phyloP scores from a whole-genome alignment of 352 stramenopile species.

The Nothophytophthora sp. region DNA sequence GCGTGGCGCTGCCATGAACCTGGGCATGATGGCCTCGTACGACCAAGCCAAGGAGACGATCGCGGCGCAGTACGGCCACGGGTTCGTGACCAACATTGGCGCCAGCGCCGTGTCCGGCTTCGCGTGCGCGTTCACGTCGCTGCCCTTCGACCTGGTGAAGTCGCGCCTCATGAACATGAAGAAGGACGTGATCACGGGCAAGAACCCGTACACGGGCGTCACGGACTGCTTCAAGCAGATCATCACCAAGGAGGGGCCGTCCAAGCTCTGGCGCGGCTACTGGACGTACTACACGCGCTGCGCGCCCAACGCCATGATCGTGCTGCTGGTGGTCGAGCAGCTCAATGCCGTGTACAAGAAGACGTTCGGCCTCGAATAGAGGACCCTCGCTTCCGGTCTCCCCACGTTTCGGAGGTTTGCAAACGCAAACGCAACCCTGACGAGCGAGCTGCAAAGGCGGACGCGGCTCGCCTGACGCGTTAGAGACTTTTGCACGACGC shows the following conservation, averaged over 20 bases:
- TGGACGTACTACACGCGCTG: constrained; percentile 98
- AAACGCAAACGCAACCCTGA: not conserved
- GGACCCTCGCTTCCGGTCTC: constrained; percentile 4
- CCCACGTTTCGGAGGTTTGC: constrained; percentile 9
- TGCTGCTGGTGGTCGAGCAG: constrained; percentile 97
- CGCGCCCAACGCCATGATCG: constrained; percentile 99
- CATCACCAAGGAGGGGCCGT: constrained; percentile 93
- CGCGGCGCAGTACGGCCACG: constrained; percentile 58
- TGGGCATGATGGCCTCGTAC: constrained; percentile 99
- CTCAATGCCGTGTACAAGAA: constrained; percentile 89
- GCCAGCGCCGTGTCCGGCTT: constrained; percentile 96
- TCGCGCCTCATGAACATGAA: constrained; percentile 99
- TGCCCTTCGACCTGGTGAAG: constrained; percentile 99
- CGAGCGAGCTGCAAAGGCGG: constrained; percentile 1
- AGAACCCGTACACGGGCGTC: constrained; percentile 95
- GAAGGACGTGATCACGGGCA: constrained; percentile 83
- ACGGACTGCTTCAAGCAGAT: constrained; percentile 96
- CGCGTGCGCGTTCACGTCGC: constrained; percentile 96
- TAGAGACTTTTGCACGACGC: constrained; percentile 26
- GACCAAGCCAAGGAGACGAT: constrained; percentile 97
- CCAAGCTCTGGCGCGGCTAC: constrained; percentile 97
- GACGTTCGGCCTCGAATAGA: constrained; percentile 50
- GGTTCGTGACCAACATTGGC: constrained; percentile 92
- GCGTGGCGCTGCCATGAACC: constrained; percentile 98
- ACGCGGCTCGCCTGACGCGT: constrained; percentile 15